Base-by-base conservation (phyloP, 768 basidiomycete genomes). In the Stropharia rugosoannulata region DNA sequence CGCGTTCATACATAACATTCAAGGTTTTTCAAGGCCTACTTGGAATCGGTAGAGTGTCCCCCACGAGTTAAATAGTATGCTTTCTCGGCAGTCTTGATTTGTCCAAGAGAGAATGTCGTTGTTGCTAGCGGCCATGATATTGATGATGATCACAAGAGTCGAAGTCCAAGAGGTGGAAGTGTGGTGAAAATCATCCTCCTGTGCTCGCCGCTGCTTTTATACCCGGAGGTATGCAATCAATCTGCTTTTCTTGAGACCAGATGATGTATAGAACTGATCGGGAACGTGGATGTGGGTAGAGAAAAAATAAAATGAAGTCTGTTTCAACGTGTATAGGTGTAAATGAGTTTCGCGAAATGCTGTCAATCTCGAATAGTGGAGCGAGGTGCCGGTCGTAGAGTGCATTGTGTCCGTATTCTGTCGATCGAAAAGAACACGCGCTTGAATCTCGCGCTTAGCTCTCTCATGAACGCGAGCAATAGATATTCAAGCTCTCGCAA, bases 31-130 rank as follows among this genome's bases (percentile, higher is more conserved):
- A 58, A 29, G 35, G 66, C 76, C 61, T 66, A 89, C 90, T 72
- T 86, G 82, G 72, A 91, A 91, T 66, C 89, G 87, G 73, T 92
- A 93, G 60, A 89, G 75, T 51, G 90, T 79, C 56, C 90, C 90
- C 82, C 85, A 90, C 32, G 84, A 80, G 65, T 89, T 90, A 75
- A 92, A 93, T 56, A 94, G 79, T 49, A 83, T 77, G 65, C 92
- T 93, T 69, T 91, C 86, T 47, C 89, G 86, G 63, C 89, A 87
- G 70, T 93, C 90, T 63, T 87, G 85, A 72, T 87, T 90, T 44
- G 91, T 93, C 91, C 91, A 94, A 51, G 86, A 90, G 68, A 92
- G 82, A 47, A 90, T 77, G 57, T 92, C 89, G 71, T 84, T 81
- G 55, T 81, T 75, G 54, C 78, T 66, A 63, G 78, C 72, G 64